These are phyloP conservation scores for Termitomyces sp. DNA, from an alignment of 768 basidiomycete species.

Conservation along the genomic window DNA sequence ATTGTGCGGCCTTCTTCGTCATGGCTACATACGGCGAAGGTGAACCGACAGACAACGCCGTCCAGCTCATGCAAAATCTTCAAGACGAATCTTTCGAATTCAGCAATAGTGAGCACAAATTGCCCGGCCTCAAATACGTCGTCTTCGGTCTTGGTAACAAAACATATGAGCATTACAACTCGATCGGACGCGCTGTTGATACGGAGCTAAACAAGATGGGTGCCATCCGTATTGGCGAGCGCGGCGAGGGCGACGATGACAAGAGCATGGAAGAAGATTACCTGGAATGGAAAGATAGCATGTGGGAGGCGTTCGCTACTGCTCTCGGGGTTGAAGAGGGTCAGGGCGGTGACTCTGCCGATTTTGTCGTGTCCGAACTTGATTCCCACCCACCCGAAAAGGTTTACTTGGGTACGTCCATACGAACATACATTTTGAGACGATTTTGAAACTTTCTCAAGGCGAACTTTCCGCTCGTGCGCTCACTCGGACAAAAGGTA, in stretches of 20 bases:
- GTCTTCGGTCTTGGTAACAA: slow-evolving; percentile 90
- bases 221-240: slow-evolving; percentile 76
- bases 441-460: slow-evolving; percentile 22
- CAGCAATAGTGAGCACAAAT: slow-evolving; percentile 65
- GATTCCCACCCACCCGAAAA: slow-evolving; percentile 73
- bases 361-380: slow-evolving; percentile 88
- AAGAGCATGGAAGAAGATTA: slow-evolving; percentile 99
- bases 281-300: slow-evolving; percentile 96
- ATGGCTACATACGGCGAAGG: slow-evolving; percentile 99
- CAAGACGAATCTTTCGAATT: slow-evolving; percentile 86
- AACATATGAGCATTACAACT: slow-evolving; percentile 96
- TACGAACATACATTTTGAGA: background rate
- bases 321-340: slow-evolving; percentile 91
- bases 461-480: slow-evolving; percentile 96
- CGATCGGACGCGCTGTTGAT: slow-evolving; percentile 80
- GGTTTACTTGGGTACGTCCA: slow-evolving; percentile 77
- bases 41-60: slow-evolving; percentile 97
- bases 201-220: slow-evolving; percentile 70
- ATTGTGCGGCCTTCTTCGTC: slow-evolving; percentile 88
- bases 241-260: slow-evolving; percentile 97
- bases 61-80: slow-evolving; percentile 89
- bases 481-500: slow-evolving; percentile 88
- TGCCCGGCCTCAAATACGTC: slow-evolving; percentile 89
- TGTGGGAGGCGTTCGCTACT: slow-evolving; percentile 89
- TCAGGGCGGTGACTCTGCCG: slow-evolving; percentile 89